Conservation (phyloP, 108 stramenopile genomes). For the Cyclotella sp. region DNA sequence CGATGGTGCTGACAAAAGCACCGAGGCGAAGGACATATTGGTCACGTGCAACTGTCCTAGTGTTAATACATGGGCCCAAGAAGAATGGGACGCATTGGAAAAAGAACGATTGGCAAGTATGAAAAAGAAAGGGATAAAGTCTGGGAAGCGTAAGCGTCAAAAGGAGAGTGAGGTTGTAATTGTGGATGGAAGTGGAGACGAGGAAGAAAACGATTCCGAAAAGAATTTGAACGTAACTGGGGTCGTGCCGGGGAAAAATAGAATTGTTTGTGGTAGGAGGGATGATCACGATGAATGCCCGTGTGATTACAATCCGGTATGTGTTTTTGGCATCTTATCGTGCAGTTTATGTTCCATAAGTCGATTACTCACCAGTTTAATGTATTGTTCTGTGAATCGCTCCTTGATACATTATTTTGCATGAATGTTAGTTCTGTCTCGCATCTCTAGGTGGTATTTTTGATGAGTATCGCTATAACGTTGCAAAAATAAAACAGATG, state of each 20-base stretch:
- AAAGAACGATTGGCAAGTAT: conserved; percentile 18
- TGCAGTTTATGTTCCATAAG: neutral
- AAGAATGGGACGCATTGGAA: conserved; percentile 20
- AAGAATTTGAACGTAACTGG: neutral
- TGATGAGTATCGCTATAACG: conserved; percentile 57
- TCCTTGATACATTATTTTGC: neutral
- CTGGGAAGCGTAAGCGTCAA: conserved; percentile 24
- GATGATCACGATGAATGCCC: conserved; percentile 24
- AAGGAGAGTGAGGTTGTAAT: conserved; percentile 5
- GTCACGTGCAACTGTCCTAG: conserved; percentile 36
- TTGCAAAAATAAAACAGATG: conserved; percentile 35
- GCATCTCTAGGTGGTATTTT: conserved; percentile 74
- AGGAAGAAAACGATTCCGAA: neutral
- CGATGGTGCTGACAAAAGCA: neutral
- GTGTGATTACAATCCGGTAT: conserved; percentile 69
- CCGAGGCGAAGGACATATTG: neutral
- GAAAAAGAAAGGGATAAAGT: conserved; percentile 41
- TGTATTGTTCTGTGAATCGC: neutral
- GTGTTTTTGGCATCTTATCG: neutral
- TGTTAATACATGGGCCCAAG: conserved; percentile 36
- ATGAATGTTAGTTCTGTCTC: conserved; percentile 58
- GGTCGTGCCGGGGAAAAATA: neutral
- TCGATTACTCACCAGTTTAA: neutral
- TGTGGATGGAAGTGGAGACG: neutral
- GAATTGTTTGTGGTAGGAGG: conserved; percentile 23